Evolutionary conservation across 257 asterid genomes (phyloP).

Genomic region (Buddleja alternifolia): DNA sequence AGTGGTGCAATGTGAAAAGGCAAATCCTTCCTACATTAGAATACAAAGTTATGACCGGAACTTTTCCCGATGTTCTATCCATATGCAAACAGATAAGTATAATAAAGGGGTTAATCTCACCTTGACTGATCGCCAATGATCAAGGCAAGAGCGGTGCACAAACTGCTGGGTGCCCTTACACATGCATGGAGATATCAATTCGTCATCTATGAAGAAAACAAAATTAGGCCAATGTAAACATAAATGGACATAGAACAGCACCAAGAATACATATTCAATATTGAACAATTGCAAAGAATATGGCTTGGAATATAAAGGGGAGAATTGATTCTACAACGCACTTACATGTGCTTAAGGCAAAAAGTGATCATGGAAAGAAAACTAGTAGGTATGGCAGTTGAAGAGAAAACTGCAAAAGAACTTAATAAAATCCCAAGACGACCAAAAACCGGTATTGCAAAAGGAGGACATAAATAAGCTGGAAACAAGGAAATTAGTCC

Average conservation of each 20-base stretch:
- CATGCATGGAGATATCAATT: conserved; percentile 63
- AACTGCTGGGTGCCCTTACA: conserved; percentile 69
- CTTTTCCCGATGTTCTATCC: not conserved
- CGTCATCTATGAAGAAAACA: conserved; percentile 39
- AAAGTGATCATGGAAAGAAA: not conserved
- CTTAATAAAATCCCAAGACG: not conserved
- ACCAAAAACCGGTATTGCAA: not conserved
- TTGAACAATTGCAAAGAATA: not conserved
- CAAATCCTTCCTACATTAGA: conserved; percentile 58
- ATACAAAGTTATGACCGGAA: conserved; percentile 10
- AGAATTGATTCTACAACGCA: not conserved
- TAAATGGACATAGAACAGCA: not conserved
- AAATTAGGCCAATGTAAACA: not conserved
- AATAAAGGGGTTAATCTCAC: conserved; percentile 28
- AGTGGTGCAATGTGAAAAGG: conserved; percentile 66
- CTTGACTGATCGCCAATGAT: conserved; percentile 68
- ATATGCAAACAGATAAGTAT: not conserved
- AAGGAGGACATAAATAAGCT: not conserved
- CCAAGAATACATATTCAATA: not conserved
- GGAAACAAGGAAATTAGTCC: not conserved
- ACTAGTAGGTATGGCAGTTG: not conserved
- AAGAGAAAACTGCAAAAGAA: not conserved
- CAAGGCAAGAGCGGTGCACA: conserved; percentile 66
- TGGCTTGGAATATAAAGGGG: not conserved
- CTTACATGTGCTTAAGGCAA: not conserved